Percentiles rank a stretch among this genome's conserved stretches.
These are phyloP conservation scores for Alternaria hordeiaustralica DNA, from an alignment of 2,329 filamentous ascomycete species.

Conservation along the genomic window DNA sequence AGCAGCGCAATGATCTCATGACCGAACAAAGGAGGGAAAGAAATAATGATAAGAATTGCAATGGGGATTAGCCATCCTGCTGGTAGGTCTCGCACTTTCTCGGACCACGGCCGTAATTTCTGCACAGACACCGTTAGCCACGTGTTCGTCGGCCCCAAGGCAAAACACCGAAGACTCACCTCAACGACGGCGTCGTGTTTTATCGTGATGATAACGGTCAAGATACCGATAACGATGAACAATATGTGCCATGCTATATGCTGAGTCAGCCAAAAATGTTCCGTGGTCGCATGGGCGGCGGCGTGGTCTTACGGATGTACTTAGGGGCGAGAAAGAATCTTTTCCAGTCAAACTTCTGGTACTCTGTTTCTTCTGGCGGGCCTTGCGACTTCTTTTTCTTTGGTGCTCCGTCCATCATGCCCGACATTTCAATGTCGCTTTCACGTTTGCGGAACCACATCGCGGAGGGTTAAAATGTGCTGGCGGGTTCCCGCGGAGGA, in stretches of 20 bases:
- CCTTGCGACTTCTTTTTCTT: slow-evolving; percentile 23
- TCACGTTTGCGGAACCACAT: slow-evolving; percentile 35
- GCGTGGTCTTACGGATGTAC: slow-evolving; percentile 40
- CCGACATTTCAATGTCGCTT: slow-evolving; percentile 41
- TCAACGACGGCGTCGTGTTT: slow-evolving; percentile 41
- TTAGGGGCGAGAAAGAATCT: slow-evolving; percentile 42
- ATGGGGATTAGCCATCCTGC: slow-evolving; percentile 46
- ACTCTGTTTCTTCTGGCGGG: slow-evolving; percentile 40
- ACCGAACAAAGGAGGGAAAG: slow-evolving; percentile 45
- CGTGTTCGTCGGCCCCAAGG: background rate
- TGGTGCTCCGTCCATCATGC: slow-evolving; percentile 19
- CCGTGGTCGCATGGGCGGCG: background rate
- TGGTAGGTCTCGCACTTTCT: slow-evolving; percentile 43
- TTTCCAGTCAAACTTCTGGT: slow-evolving; percentile 43
- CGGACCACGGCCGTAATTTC: slow-evolving; percentile 44
- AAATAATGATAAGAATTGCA: slow-evolving; percentile 42
- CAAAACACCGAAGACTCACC: slow-evolving; percentile 19
- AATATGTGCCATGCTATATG: slow-evolving; percentile 42
- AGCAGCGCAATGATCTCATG: slow-evolving; percentile 43
- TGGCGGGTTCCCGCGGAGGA: slow-evolving; percentile 1
- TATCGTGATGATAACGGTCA: slow-evolving; percentile 39
- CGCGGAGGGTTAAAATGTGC: background rate
- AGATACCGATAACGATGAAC: slow-evolving; percentile 31
- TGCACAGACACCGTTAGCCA: slow-evolving; percentile 19
- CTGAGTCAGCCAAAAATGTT: slow-evolving; percentile 11